A percentile compares a stretch with the other conserved stretches of the same genome.
phyloP scores from a whole-genome alignment of 2,329 filamentous ascomycete species.

The Coniochaeta sp. region DNA sequence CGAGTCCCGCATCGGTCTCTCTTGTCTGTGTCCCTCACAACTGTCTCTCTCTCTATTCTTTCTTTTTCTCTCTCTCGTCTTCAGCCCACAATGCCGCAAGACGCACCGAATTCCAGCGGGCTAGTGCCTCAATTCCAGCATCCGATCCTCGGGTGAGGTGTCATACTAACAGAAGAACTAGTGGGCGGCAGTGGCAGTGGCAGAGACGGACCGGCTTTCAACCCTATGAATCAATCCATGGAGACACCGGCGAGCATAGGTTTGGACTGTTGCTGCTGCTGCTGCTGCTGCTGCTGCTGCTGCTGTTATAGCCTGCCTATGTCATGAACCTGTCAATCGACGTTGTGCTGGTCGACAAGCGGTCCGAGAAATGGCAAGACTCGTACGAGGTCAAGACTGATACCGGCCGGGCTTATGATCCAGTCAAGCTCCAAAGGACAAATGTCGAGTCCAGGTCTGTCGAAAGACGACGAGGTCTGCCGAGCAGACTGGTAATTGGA shows the following conservation, averaged over 20 bases:
- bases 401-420: not conserved
- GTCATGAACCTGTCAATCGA: not conserved
- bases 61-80: not conserved
- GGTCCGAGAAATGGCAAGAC: not conserved
- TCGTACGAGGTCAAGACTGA: not conserved
- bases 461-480: not conserved
- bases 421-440: not conserved
- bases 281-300: not conserved
- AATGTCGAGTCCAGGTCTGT: not conserved
- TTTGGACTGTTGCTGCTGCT: not conserved
- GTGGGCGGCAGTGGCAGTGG: not conserved
- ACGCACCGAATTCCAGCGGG: not conserved
- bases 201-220: not conserved
- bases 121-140: not conserved
- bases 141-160: not conserved
- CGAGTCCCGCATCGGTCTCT: constrained; percentile 2
- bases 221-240: not conserved
- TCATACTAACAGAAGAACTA: not conserved
- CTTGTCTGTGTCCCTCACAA: not conserved
- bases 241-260: not conserved
- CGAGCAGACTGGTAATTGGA: not conserved
- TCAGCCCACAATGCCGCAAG: not conserved
- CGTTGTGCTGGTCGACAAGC: not conserved
- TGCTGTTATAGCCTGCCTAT: not conserved
- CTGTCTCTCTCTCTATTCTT: not conserved